phyloP scores from a whole-genome alignment of 2,329 filamentous ascomycete genomes.

The Ascochyta viciae-villosae region DNA sequence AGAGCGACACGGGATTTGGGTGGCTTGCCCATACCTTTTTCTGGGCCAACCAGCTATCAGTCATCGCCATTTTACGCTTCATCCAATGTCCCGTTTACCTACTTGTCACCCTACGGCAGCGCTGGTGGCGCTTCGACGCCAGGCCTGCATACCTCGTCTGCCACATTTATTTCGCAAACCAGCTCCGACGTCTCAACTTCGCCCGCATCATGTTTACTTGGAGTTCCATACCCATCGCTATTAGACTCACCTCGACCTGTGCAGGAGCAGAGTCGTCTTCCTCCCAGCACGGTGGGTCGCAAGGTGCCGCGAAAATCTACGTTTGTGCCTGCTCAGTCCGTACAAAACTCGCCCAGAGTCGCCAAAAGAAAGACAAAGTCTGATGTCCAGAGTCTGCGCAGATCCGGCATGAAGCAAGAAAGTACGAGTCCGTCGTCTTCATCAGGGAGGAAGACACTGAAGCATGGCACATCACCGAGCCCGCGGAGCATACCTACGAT shows the following conservation, averaged over 20 bases:
- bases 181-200: not conserved
- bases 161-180: not conserved
- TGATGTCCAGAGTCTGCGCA: not conserved
- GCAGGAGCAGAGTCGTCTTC: constrained; percentile 10
- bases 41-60: not conserved
- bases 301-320: constrained; percentile 8
- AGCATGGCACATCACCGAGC: not conserved
- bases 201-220: too few species aligned
- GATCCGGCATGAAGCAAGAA: not conserved
- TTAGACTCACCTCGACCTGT: not conserved
- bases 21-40: not conserved
- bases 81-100: not conserved
- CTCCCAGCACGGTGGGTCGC: not conserved
- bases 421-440: not conserved
- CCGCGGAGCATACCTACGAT: not conserved
- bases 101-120: not conserved
- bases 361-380: not conserved
- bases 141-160: not conserved
- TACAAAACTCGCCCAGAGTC: not conserved
- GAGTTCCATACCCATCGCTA: too few species aligned
- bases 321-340: not conserved
- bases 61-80: not conserved
- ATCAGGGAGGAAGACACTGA: not conserved
- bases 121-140: not conserved
- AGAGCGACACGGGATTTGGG: not conserved